Conservation (phyloP, 2,329 filamentous ascomycete genomes). For the Venturia carpophila region DNA sequence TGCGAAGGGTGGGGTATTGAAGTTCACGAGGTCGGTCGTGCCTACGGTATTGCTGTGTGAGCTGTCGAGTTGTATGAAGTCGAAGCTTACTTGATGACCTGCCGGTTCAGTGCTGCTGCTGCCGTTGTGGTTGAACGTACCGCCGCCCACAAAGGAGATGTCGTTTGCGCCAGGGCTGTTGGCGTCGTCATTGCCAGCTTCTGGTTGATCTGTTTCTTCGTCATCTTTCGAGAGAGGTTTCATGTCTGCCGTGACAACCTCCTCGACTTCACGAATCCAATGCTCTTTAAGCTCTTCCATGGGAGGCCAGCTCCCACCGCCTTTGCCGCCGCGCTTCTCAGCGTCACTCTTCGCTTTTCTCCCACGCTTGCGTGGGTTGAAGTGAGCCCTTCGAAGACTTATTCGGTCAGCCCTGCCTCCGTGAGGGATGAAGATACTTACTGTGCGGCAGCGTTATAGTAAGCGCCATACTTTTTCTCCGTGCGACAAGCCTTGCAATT, state of each 20-base stretch:
- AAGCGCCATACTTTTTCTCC: slow-evolving; percentile 75
- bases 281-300: slow-evolving; percentile 52
- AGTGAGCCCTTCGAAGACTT: slow-evolving; percentile 72
- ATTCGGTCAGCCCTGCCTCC: neutral
- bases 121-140: neutral
- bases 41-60: neutral
- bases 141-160: neutral
- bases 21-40: slow-evolving; percentile 7
- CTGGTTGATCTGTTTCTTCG: slow-evolving; percentile 6
- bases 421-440: neutral
- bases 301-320: slow-evolving; percentile 52
- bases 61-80: neutral
- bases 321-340: slow-evolving; percentile 53
- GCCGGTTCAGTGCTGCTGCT: neutral
- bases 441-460: slow-evolving; percentile 93
- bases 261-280: slow-evolving; percentile 53
- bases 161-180: neutral
- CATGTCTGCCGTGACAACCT: slow-evolving; percentile 11
- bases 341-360: slow-evolving; percentile 48
- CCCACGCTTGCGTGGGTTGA: slow-evolving; percentile 60
- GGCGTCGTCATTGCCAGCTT: neutral
- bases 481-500: slow-evolving; percentile 78
- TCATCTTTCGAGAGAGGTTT: slow-evolving; percentile 13
- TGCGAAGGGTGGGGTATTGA: slow-evolving; percentile 2
- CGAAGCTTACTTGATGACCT: neutral